Base-by-base conservation (phyloP, 805 yeast species). In the Wickerhamomyces mucosus region DNA sequence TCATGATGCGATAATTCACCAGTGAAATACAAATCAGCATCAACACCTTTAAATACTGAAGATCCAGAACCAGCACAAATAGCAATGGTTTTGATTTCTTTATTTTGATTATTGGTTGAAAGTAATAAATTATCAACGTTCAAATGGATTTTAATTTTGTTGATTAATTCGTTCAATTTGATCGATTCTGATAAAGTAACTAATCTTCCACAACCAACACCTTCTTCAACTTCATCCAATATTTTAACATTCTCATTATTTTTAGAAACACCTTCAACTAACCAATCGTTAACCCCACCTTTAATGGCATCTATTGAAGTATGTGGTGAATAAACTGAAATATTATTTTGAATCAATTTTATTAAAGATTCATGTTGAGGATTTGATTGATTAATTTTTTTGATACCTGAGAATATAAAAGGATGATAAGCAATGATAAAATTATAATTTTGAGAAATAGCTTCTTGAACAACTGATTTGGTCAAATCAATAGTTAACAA, bases 11-110 rank as follows among this genome's bases (percentile, higher is more conserved):
- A 78, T 42, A 92, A 58, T 51, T 92, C 99, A 2, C 99, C 99
- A 0, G 98, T 88, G 46, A 75, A 71, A 51, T 69, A 80, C 26
- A 86, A 61, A 46, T 92, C 97, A 3, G 32, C 43, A 6, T 39
- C 38, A 3, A 28, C 34, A n/a, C 67, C 65, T 0, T 56, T 50
- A 88, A 84, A 2, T 78, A 82, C 78, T 0, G 98, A 97, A 2
- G 95, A 81, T 0, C 99, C 99, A 4, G 95, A 81, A 0, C 99
- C 99, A 4, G 98, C 97, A 56, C 99, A 92, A 12, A 92, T 54
- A 1, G 96, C 97, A 15, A 86, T 61, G 0, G 71, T 66, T 16
- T 53, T 55, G 32, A 85, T 65, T 4, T 41, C 40, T 7, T 45
- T 42, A 6, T 43, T 46, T 11, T 55, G 24, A 6, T 34, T 24